Conservation (phyloP, 2,329 filamentous ascomycete genomes). For the Nannizziopsis barbatae region DNA sequence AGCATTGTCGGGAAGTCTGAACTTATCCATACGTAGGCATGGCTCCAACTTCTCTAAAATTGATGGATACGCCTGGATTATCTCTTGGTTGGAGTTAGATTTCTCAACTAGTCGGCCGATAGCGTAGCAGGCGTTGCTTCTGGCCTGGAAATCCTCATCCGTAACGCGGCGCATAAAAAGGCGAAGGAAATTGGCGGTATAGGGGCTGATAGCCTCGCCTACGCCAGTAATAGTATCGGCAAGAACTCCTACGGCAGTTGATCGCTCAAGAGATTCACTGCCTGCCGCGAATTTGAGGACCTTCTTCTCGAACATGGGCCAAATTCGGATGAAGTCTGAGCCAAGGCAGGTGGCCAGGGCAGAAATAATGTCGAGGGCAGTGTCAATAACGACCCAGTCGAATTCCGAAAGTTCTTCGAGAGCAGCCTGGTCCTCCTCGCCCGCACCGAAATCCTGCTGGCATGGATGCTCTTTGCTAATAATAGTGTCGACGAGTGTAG, state of each 20-base stretch:
- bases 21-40: conserved; percentile 63
- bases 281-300: conserved; percentile 80
- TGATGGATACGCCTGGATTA: conserved; percentile 61
- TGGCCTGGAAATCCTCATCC: conserved; percentile 82
- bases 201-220: conserved; percentile 67
- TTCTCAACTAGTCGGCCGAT: conserved; percentile 73
- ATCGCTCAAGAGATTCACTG: conserved; percentile 75
- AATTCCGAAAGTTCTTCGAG: conserved; percentile 81
- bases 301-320: conserved; percentile 92
- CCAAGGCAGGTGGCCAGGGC: conserved; percentile 76
- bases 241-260: conserved; percentile 79
- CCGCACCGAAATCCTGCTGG: conserved; percentile 77
- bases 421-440: conserved; percentile 63
- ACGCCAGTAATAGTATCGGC: conserved; percentile 84
- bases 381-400: conserved; percentile 95
- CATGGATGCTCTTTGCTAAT: conserved; percentile 85
- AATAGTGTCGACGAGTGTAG: conserved; percentile 63
- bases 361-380: conserved; percentile 79
- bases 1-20: conserved; percentile 82
- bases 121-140: conserved; percentile 91
- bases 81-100: conserved; percentile 61
- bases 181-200: conserved; percentile 65
- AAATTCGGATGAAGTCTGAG: conserved; percentile 68
- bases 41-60: conserved; percentile 82
- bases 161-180: conserved; percentile 74